These are phyloP conservation scores for Boletus pseudopeckii DNA, from an alignment of 768 basidiomycete genomes.

Conservation along the genomic window DNA sequence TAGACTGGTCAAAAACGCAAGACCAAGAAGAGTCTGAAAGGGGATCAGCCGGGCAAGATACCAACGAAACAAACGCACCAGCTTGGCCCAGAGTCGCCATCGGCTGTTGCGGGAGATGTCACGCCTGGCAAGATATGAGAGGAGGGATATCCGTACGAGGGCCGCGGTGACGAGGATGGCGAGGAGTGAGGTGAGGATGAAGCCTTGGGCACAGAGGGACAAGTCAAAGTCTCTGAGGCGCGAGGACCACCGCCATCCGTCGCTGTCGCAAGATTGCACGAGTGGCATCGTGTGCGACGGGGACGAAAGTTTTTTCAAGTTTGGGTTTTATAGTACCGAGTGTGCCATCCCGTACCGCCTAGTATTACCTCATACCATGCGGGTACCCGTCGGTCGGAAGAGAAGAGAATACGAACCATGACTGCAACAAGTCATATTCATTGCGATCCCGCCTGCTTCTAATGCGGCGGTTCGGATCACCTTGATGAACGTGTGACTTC, in stretches of 20 bases:
- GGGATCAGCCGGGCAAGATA: neutral
- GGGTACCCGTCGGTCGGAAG: too few relatives aligned
- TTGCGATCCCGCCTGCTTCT: too few relatives aligned
- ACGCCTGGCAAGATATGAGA: conserved; percentile 23
- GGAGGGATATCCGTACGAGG: conserved; percentile 37
- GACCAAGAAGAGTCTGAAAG: conserved; percentile 43
- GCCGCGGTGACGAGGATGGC: conserved; percentile 42
- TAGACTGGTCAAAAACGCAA: conserved; percentile 47
- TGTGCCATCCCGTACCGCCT: too few relatives aligned
- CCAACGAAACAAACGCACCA: conserved; percentile 45
- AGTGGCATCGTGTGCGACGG: conserved; percentile 30
- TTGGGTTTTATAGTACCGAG: too few relatives aligned
- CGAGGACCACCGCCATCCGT: conserved; percentile 69
- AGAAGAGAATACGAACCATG: too few relatives aligned
- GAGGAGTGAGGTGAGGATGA: conserved; percentile 55
- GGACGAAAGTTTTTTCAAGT: too few relatives aligned
- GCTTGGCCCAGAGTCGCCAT: conserved; percentile 57
- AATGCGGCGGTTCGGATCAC: too few relatives aligned
- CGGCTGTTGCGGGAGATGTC: conserved; percentile 46
- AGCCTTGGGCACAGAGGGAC: conserved; percentile 76
- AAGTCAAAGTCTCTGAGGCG: conserved; percentile 63
- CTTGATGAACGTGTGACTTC: too few relatives aligned
- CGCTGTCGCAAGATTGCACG: conserved; percentile 45
- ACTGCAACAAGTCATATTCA: too few relatives aligned
- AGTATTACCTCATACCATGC: too few relatives aligned